These are phyloP conservation scores for Talaromyces sp. DNA, from an alignment of 2,329 filamentous ascomycete genomes.

Conservation along the genomic window DNA sequence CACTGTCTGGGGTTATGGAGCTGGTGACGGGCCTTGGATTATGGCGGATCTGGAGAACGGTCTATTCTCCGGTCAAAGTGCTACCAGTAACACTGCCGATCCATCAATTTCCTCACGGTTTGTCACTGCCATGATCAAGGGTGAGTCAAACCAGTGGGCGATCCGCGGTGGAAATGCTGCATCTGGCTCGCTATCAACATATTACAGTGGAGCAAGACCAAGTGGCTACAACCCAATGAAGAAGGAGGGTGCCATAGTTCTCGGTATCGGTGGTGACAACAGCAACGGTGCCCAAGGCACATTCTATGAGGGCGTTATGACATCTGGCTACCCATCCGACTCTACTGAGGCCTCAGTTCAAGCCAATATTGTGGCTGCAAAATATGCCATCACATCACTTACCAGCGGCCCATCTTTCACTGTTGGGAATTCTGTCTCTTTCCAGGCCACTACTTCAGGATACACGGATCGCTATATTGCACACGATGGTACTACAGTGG, in stretches of 20 bases:
- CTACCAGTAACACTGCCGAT: slow-evolving; percentile 54
- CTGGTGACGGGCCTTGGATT: slow-evolving; percentile 65
- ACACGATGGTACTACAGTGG: slow-evolving; percentile 54
- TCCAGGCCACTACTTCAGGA: slow-evolving; percentile 59
- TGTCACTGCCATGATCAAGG: slow-evolving; percentile 61
- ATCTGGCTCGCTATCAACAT: slow-evolving; percentile 60
- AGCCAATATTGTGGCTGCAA: slow-evolving; percentile 62
- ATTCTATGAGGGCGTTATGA: slow-evolving; percentile 69
- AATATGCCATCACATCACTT: slow-evolving; percentile 54
- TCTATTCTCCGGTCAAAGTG: slow-evolving; percentile 59
- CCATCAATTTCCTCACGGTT: slow-evolving; percentile 60
- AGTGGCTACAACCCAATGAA: slow-evolving; percentile 64
- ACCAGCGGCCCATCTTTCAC: slow-evolving; percentile 53
- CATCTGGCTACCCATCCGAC: slow-evolving; percentile 62
- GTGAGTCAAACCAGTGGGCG: slow-evolving; percentile 59
- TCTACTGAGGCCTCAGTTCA: slow-evolving; percentile 61
- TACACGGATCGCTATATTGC: slow-evolving; percentile 59
- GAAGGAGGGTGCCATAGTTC: slow-evolving; percentile 67
- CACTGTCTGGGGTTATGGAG: slow-evolving; percentile 59
- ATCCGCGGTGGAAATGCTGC: slow-evolving; percentile 61
- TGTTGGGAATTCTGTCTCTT: slow-evolving; percentile 55
- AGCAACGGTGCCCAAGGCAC: slow-evolving; percentile 62
- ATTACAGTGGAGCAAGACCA: slow-evolving; percentile 61
- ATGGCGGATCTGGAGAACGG: slow-evolving; percentile 72
- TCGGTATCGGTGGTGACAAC: slow-evolving; percentile 73